A percentile compares a stretch with the other conserved stretches of the same genome.
Conservation (phyloP, 495 filamentous ascomycete species). For the Penicillium canescens region DNA sequence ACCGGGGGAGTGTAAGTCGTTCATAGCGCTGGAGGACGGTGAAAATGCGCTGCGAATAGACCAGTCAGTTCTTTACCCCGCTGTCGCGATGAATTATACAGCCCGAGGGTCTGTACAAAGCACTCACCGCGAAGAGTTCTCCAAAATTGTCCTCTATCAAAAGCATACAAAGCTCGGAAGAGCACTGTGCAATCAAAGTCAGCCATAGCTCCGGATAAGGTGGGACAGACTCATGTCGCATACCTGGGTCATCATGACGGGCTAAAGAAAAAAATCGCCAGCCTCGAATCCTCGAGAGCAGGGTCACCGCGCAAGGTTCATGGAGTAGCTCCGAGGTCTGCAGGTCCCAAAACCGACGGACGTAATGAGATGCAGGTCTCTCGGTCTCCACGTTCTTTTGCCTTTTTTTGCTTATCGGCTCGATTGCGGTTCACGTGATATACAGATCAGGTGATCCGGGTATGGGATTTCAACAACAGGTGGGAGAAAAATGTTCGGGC, state of each 20-base stretch:
- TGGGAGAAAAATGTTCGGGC: neutral
- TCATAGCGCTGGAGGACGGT: constrained; percentile 74
- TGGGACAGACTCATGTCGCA: constrained; percentile 26
- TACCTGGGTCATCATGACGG: constrained; percentile 58
- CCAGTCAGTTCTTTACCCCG: constrained; percentile 1
- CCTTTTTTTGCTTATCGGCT: constrained; percentile 39
- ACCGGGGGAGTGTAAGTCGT: constrained; percentile 65
- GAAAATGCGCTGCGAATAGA: constrained; percentile 65
- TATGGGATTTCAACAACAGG: neutral
- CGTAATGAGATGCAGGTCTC: constrained; percentile 4
- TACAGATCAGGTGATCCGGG: constrained; percentile 29
- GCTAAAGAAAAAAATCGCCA: constrained; percentile 53
- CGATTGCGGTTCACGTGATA: constrained; percentile 28
- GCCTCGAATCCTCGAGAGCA: constrained; percentile 66
- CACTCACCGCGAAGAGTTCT: constrained; percentile 85
- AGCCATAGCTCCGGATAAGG: constrained; percentile 12
- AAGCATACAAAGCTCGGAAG: constrained; percentile 81
- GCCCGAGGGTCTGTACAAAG: neutral
- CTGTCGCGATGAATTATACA: constrained; percentile 2
- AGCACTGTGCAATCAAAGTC: constrained; percentile 47
- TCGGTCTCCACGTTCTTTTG: constrained; percentile 6
- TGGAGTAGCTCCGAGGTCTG: constrained; percentile 19
- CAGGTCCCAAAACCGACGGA: neutral
- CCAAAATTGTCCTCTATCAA: constrained; percentile 88
- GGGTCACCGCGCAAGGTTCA: constrained; percentile 61